Conservation (phyloP, 2,329 filamentous ascomycete species). For the Pseudocercospora vitis region DNA sequence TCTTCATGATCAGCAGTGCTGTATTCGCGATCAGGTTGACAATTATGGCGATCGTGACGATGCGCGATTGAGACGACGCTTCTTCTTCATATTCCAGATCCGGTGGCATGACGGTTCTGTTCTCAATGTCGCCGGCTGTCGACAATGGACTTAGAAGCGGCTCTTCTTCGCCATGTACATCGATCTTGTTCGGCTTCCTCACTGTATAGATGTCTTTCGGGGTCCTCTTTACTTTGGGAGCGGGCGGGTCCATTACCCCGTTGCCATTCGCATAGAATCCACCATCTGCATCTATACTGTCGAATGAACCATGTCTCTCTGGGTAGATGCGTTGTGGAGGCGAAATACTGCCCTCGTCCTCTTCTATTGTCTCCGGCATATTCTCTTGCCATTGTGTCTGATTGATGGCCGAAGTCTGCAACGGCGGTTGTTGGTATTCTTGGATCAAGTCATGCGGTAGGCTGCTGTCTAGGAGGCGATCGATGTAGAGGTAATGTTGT, state of each 20-base stretch:
- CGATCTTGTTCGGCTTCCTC: constrained; percentile 56
- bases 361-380: constrained; percentile 73
- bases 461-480: constrained; percentile 83
- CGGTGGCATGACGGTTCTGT: constrained; percentile 58
- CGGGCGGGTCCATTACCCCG: constrained; percentile 5
- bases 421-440: constrained; percentile 67
- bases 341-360: constrained; percentile 52
- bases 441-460: constrained; percentile 90
- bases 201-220: constrained; percentile 83
- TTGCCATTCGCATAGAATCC: constrained; percentile 27
- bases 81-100: constrained; percentile 67
- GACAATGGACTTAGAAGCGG: constrained; percentile 32
- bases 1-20: constrained; percentile 72
- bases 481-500: constrained; percentile 91
- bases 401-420: constrained; percentile 11
- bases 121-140: constrained; percentile 13
- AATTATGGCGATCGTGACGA: constrained; percentile 86
- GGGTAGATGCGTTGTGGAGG: constrained; percentile 26
- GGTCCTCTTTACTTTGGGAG: constrained; percentile 67
- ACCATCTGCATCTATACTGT: constrained; percentile 26
- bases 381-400: constrained; percentile 39
- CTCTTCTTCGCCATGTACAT: constrained; percentile 42
- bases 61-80: constrained; percentile 69
- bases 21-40: constrained; percentile 79
- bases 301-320: constrained; percentile 27